Evolutionary conservation across 1,284 basidiomycete species (phyloP).

Genomic region (Malassezia vespertilionis): DNA sequence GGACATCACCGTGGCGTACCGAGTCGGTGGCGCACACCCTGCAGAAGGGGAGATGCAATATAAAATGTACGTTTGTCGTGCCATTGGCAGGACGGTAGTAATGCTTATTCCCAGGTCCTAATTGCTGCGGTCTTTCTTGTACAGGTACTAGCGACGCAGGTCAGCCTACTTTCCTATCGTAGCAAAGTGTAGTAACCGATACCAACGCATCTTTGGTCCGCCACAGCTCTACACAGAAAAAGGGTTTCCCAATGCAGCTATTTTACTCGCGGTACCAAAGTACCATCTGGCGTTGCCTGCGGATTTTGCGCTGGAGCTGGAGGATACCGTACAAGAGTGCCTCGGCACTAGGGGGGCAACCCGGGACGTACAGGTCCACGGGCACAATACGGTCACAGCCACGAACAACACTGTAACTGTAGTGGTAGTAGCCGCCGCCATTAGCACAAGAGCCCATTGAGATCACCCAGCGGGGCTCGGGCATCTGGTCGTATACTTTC

Average conservation of each 20-base stretch:
- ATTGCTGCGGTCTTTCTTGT: not conserved
- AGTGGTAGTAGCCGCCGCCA: slow-evolving; percentile 87
- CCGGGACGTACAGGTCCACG: slow-evolving; percentile 74
- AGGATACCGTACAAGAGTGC: slow-evolving; percentile 61
- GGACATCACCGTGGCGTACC: slow-evolving; percentile 41
- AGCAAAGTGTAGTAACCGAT: too few species aligned
- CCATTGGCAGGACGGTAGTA: not conserved
- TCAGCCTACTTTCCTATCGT: too few species aligned
- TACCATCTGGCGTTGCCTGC: slow-evolving; percentile 74
- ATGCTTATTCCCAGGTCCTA: slow-evolving; percentile 12
- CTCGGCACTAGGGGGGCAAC: slow-evolving; percentile 78
- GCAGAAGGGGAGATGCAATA: slow-evolving; percentile 34
- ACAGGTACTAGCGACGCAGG: slow-evolving; percentile 3
- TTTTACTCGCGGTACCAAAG: slow-evolving; percentile 60
- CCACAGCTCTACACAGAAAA: too few species aligned
- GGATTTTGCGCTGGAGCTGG: slow-evolving; percentile 93
- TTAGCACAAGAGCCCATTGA: slow-evolving; percentile 99
- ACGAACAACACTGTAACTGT: slow-evolving; percentile 95
- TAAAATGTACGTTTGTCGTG: slow-evolving; percentile 35
- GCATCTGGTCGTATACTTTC: slow-evolving; percentile 46
- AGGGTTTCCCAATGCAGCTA: not conserved
- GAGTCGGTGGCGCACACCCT: slow-evolving; percentile 25
- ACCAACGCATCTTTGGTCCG: too few species aligned
- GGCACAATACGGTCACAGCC: slow-evolving; percentile 99
- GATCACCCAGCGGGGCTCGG: slow-evolving; percentile 67